These are phyloP conservation scores for Sporobolomyces phaffii DNA, from an alignment of 768 basidiomycete species.

Conservation along the genomic window DNA sequence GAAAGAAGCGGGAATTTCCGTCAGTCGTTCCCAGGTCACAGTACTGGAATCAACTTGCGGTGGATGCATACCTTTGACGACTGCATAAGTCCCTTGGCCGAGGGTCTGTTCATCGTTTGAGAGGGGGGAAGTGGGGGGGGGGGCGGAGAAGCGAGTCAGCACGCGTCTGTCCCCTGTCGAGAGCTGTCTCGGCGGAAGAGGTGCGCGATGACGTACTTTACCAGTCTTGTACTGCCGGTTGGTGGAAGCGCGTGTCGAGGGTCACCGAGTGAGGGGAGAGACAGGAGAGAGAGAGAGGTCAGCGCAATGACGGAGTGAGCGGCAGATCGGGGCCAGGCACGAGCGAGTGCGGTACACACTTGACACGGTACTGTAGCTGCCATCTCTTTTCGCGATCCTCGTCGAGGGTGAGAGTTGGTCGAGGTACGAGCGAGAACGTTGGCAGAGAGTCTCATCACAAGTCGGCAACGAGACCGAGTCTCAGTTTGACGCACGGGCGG, in stretches of 20 bases:
- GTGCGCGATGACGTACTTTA: slow-evolving; percentile 4
- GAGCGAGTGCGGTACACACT: background rate
- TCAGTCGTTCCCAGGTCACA: too few species aligned
- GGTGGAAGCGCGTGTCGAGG: background rate
- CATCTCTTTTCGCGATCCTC: background rate
- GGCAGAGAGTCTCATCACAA: too few species aligned
- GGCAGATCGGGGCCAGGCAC: background rate
- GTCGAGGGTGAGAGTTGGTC: too few species aligned
- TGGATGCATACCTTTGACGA: slow-evolving; percentile 35
- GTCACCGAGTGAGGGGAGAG: background rate
- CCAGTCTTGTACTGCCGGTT: slow-evolving; percentile 30
- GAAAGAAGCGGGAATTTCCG: background rate
- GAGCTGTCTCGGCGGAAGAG: background rate
- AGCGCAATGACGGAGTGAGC: background rate
- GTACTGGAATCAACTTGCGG: too few species aligned
- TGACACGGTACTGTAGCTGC: slow-evolving; percentile 27
- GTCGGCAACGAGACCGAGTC: background rate
- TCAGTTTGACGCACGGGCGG: background rate
- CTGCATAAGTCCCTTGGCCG: slow-evolving; percentile 39
- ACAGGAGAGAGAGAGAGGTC: background rate
- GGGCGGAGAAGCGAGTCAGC: background rate
- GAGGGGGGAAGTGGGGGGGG: background rate
- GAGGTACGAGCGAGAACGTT: too few species aligned
- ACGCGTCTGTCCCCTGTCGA: too few species aligned
- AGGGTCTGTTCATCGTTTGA: slow-evolving; percentile 33